Evolutionary conservation across 768 basidiomycete genomes (phyloP).

Genomic region (Phylloporus scabripes): DNA sequence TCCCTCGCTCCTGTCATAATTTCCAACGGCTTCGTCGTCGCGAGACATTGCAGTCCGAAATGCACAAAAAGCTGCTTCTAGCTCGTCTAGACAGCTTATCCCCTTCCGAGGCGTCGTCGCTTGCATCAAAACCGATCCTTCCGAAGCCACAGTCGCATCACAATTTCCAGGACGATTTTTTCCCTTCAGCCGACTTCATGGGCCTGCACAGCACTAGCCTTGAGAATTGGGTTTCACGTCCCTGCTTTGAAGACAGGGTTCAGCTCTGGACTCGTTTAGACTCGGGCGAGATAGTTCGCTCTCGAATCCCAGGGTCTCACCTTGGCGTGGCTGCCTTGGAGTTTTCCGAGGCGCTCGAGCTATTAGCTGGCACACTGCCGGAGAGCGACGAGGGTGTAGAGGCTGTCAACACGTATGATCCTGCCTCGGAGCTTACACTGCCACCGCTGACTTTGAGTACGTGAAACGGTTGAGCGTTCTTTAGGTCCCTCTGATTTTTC

Average conservation of each 20-base stretch:
- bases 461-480: constrained; percentile 5
- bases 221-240: constrained; percentile 63
- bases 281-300: constrained; percentile 31
- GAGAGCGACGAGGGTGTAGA: constrained; percentile 13
- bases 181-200: constrained; percentile 14
- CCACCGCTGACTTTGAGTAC: constrained; percentile 16
- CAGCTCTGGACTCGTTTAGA: constrained; percentile 46
- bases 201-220: constrained; percentile 47
- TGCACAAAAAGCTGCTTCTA: constrained; percentile 51
- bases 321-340: constrained; percentile 68
- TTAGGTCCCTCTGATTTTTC: constrained; percentile 9
- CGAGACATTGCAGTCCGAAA: constrained; percentile 38
- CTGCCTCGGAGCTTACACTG: constrained; percentile 15
- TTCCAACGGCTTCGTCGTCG: constrained; percentile 31
- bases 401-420: constrained; percentile 9
- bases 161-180: constrained; percentile 29
- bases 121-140: constrained; percentile 34
- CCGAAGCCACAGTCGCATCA: constrained; percentile 28
- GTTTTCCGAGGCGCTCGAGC: constrained; percentile 62
- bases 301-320: constrained; percentile 42
- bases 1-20: constrained; percentile 54
- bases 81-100: constrained; percentile 39
- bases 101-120: constrained; percentile 37
- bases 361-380: constrained; percentile 47
- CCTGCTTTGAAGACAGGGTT: constrained; percentile 71